Evolutionary conservation across 2,329 filamentous ascomycete genomes (phyloP).

Genomic region (Phyllosticta paracitricarpa): DNA sequence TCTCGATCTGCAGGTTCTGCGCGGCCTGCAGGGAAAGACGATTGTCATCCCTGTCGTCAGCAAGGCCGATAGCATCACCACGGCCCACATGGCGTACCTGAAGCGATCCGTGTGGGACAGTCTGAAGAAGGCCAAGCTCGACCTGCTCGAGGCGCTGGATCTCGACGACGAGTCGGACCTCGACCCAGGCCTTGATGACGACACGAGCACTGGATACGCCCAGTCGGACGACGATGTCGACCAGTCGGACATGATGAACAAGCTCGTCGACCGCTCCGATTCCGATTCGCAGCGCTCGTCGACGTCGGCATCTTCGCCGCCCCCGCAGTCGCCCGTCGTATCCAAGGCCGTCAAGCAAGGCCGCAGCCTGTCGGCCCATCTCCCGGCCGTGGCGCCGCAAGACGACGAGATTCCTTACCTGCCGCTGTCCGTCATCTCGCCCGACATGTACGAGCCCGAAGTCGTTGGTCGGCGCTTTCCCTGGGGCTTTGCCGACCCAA

Average conservation of each 20-base stretch:
- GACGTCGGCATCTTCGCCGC: constrained; percentile 22
- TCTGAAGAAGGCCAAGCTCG: constrained; percentile 73
- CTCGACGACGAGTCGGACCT: constrained; percentile 45
- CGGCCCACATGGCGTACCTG: constrained; percentile 82
- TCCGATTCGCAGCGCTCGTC: constrained; percentile 25
- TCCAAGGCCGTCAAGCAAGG: constrained; percentile 21
- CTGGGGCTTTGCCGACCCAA: constrained; percentile 94
- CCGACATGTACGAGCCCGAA: constrained; percentile 76
- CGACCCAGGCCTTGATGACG: constrained; percentile 43
- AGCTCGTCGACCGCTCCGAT: constrained; percentile 27
- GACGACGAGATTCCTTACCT: constrained; percentile 51
- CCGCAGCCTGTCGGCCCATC: constrained; percentile 31
- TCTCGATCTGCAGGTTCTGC: constrained; percentile 82
- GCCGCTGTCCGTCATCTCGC: constrained; percentile 87
- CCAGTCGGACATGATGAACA: constrained; percentile 25
- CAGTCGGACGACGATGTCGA: constrained; percentile 24
- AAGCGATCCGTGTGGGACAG: constrained; percentile 87
- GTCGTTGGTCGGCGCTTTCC: constrained; percentile 80
- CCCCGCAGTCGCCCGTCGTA: constrained; percentile 24
- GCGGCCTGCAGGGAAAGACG: constrained; percentile 82
- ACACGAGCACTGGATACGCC: constrained; percentile 19
- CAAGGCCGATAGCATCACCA: constrained; percentile 95
- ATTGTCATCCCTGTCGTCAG: constrained; percentile 91
- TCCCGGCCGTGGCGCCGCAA: constrained; percentile 14
- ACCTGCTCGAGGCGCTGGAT: constrained; percentile 78